These are phyloP conservation scores for Capronia americana DNA, from an alignment of 2,329 filamentous ascomycete genomes.

Conservation along the genomic window DNA sequence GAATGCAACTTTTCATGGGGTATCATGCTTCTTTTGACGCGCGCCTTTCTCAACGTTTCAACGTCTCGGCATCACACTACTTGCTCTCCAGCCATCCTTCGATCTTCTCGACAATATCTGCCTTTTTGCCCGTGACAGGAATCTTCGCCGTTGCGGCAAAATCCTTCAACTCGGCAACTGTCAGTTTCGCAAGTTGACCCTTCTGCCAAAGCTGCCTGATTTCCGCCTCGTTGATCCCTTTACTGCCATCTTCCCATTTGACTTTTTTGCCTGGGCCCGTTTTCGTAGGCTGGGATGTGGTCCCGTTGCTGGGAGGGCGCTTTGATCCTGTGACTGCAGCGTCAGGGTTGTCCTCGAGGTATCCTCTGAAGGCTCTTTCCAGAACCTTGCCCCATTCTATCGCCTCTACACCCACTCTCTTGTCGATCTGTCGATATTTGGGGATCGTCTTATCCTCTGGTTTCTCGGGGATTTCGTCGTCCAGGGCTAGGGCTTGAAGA, in stretches of 20 bases:
- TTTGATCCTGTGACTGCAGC: conserved; percentile 57
- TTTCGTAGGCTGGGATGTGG: conserved; percentile 27
- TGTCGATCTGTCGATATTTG: conserved; percentile 85
- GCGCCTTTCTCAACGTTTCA: background rate
- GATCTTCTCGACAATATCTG: conserved; percentile 57
- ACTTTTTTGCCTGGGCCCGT: conserved; percentile 54
- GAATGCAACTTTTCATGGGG: background rate
- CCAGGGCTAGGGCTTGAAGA: conserved; percentile 85
- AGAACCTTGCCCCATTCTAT: conserved; percentile 76
- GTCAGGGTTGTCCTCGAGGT: conserved; percentile 49
- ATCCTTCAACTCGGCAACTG: conserved; percentile 54
- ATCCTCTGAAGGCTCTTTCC: conserved; percentile 61
- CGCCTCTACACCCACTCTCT: conserved; percentile 80
- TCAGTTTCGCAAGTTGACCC: conserved; percentile 55
- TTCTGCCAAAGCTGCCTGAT: conserved; percentile 51
- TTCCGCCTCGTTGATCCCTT: conserved; percentile 44
- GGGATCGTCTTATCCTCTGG: conserved; percentile 81
- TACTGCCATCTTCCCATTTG: conserved; percentile 48
- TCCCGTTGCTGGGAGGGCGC: conserved; percentile 43
- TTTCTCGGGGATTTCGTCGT: conserved; percentile 82
- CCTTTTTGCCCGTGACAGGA: conserved; percentile 55
- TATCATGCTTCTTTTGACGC: background rate
- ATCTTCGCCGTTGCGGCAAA: conserved; percentile 55
- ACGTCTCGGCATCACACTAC: conserved; percentile 33
- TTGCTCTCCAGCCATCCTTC: conserved; percentile 57